These are phyloP conservation scores for Rhodotorula babjevae DNA, from an alignment of 768 basidiomycete species.

Conservation along the genomic window DNA sequence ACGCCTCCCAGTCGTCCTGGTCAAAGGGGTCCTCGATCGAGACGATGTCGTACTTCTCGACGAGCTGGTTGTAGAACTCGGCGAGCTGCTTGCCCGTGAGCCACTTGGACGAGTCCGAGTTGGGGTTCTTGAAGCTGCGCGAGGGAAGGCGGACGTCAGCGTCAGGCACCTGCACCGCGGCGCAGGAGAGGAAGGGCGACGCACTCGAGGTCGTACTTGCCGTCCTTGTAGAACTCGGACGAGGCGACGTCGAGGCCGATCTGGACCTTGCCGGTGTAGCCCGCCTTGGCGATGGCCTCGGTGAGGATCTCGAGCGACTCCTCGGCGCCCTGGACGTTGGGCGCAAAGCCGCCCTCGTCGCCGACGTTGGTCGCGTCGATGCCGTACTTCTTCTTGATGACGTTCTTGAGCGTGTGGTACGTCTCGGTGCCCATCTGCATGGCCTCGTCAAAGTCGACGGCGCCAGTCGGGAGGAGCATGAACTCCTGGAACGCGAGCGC, in stretches of 20 bases:
- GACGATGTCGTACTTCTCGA: slow-evolving; percentile 85
- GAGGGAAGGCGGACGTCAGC: neutral
- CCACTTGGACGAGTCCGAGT: slow-evolving; percentile 96
- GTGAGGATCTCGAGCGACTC: slow-evolving; percentile 90
- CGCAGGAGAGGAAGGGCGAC: neutral
- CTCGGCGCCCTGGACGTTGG: slow-evolving; percentile 93
- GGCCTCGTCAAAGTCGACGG: slow-evolving; percentile 84
- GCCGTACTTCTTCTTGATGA: slow-evolving; percentile 97
- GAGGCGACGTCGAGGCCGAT: slow-evolving; percentile 92
- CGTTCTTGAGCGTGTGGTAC: slow-evolving; percentile 70
- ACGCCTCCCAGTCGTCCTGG: slow-evolving; percentile 99
- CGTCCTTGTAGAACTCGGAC: slow-evolving; percentile 99
- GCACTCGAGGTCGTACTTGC: slow-evolving; percentile 89
- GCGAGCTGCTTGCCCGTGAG: slow-evolving; percentile 88
- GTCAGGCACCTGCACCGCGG: too few species aligned
- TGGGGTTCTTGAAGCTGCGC: slow-evolving; percentile 88
- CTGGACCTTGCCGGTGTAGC: slow-evolving; percentile 97
- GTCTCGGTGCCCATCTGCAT: slow-evolving; percentile 98
- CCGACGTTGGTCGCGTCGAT: slow-evolving; percentile 99
- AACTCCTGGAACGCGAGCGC: slow-evolving; percentile 99
- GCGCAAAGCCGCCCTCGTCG: slow-evolving; percentile 99
- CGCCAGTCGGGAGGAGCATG: slow-evolving; percentile 97
- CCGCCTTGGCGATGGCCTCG: slow-evolving; percentile 96
- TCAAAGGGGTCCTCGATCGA: slow-evolving; percentile 98
- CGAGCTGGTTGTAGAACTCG: slow-evolving; percentile 76